Evolutionary conservation across 352 stramenopile genomes (phyloP).

Genomic region (Albugo laibachii): DNA sequence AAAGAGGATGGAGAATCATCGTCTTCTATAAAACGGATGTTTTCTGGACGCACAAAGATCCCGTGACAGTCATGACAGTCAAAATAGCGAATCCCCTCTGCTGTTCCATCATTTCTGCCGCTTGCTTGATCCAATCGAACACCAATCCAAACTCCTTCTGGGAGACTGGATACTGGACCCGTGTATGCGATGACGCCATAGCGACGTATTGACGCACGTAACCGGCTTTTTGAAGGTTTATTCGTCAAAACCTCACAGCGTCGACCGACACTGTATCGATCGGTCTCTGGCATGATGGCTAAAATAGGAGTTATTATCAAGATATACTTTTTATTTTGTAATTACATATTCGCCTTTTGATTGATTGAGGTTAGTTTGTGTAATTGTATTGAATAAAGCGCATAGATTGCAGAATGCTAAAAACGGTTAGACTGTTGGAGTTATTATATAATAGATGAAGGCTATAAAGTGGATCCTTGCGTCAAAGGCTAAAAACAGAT

Average conservation of each 20-base stretch:
- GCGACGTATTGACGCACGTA: conserved; percentile 40
- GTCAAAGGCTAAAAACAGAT: too few species aligned
- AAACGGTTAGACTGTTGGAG: neutral
- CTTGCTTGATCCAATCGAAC: conserved; percentile 53
- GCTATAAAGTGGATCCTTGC: too few species aligned
- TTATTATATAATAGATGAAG: too few species aligned
- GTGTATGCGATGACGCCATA: conserved; percentile 52
- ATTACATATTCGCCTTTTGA: neutral
- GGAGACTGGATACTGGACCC: conserved; percentile 24
- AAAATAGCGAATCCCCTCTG: conserved; percentile 40
- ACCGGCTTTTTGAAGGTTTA: conserved; percentile 5
- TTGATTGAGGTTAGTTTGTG: neutral
- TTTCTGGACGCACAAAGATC: conserved; percentile 40
- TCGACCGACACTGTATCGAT: conserved; percentile 12
- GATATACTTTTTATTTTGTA: neutral
- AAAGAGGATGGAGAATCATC: conserved; percentile 18
- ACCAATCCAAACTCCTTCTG: conserved; percentile 40
- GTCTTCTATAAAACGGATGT: conserved; percentile 14
- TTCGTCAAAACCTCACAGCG: conserved; percentile 33
- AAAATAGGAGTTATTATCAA: neutral
- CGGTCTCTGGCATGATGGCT: neutral
- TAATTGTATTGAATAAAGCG: neutral
- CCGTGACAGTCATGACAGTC: conserved; percentile 29
- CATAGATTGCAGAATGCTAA: neutral
- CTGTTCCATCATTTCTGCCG: conserved; percentile 48